Percentiles rank a stretch among this genome's conserved stretches.
Conservation (phyloP, 441 rosid species). For the Erodium trifolium region DNA sequence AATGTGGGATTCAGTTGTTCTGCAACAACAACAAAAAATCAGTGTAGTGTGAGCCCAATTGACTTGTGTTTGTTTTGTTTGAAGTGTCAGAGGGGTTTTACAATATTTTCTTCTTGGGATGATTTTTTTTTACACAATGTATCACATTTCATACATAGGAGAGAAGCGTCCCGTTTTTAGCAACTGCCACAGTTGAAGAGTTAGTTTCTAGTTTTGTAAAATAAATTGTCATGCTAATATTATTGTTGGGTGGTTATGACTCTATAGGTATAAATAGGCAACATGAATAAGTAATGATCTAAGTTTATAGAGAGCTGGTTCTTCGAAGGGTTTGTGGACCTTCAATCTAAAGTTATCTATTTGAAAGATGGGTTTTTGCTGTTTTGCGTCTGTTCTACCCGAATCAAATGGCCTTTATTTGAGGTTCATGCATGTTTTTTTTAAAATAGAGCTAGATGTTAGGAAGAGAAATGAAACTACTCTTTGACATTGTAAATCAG, state of each 20-base stretch:
- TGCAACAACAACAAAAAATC: no score
- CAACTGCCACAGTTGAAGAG: not conserved
- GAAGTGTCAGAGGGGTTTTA: not conserved
- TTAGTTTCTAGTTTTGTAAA: not conserved
- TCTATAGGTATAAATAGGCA: not conserved
- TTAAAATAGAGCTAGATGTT: not conserved
- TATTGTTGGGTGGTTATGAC: not conserved
- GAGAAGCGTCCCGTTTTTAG: not conserved
- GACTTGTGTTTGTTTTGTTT: not conserved
- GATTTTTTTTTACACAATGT: not conserved
- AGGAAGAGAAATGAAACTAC: not conserved
- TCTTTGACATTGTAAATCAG: not conserved
- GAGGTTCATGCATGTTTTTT: not conserved
- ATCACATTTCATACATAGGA: not conserved
- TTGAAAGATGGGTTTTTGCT: not conserved
- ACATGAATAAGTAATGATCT: not conserved
- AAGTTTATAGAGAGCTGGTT: not conserved
- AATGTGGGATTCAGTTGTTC: not conserved
- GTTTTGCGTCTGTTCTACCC: not conserved
- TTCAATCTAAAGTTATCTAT: no score
- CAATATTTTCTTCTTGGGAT: not conserved
- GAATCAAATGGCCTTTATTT: not conserved
- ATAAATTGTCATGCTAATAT: not conserved
- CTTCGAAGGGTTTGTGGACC: not conserved
- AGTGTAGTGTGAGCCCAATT: not conserved